A percentile compares a stretch with the other conserved stretches of the same genome.
phyloP scores from a whole-genome alignment of 108 stramenopile species.

The Cylindrotheca closterium region DNA sequence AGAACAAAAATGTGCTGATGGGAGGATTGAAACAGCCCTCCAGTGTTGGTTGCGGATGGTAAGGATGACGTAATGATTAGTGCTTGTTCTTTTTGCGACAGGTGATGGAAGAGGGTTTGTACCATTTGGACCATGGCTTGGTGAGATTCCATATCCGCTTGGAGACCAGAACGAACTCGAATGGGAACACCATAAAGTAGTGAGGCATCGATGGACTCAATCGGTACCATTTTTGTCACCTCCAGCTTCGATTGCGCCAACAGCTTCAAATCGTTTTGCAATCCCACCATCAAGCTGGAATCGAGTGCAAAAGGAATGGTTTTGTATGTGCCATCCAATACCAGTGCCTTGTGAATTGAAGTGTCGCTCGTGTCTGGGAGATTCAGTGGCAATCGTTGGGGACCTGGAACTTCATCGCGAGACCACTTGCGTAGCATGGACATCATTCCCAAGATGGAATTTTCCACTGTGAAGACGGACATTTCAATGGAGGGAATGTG shows the following conservation, averaged over 20 bases:
- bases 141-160: constrained; percentile 14
- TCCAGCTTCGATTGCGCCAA: constrained; percentile 16
- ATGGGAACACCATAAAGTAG: constrained; percentile 44
- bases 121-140: constrained; percentile 24
- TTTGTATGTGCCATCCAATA: constrained; percentile 16
- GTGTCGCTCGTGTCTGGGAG: constrained; percentile 42
- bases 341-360: constrained; percentile 18
- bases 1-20: constrained; percentile 23
- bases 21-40: constrained; percentile 5
- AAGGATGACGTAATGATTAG: constrained; percentile 6
- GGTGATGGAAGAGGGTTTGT: constrained; percentile 8
- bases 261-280: constrained; percentile 17
- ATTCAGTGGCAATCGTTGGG: constrained; percentile 6
- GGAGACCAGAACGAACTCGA: constrained; percentile 6
- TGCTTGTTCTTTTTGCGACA: constrained; percentile 23
- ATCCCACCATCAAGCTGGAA: not conserved
- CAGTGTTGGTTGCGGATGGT: too few relatives aligned
- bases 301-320: constrained; percentile 27
- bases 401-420: not conserved
- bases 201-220: constrained; percentile 31
- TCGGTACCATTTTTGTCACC: constrained; percentile 33
- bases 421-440: constrained; percentile 25
- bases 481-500: not conserved
- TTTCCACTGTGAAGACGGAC: constrained; percentile 8
- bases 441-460: constrained; percentile 3